Conservation (phyloP, 176 grass and related monocot species). For the Cymbopogon citratus region DNA sequence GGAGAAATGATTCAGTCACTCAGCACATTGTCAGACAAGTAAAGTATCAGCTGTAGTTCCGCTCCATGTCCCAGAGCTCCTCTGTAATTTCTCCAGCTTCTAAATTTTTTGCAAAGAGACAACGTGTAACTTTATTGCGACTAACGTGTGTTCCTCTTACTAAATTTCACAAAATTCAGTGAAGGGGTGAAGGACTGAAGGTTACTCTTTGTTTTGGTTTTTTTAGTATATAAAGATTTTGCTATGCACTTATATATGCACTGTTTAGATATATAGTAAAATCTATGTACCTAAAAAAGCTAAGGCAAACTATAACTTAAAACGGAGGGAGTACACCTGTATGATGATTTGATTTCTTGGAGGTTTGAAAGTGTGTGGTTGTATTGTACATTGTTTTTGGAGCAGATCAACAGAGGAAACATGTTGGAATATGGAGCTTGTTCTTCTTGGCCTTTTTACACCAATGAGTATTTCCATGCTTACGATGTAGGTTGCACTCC, state of each 20-base stretch:
- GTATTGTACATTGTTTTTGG: too few species aligned
- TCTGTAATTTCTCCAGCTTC: conserved; percentile 23
- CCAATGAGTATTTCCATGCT: too few species aligned
- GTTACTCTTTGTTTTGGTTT: too few species aligned
- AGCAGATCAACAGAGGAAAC: too few species aligned
- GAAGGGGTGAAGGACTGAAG: background rate
- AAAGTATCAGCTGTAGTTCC: conserved; percentile 12
- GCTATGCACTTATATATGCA: too few species aligned
- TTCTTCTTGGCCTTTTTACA: too few species aligned
- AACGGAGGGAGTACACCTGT: background rate
- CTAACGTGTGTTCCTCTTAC: background rate
- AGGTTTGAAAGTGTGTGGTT: background rate
- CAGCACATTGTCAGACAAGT: background rate
- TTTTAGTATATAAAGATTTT: too few species aligned
- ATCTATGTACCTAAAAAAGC: too few species aligned
- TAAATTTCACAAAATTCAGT: background rate
- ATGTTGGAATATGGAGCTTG: too few species aligned
- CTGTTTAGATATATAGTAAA: too few species aligned
- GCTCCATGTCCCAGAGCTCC: background rate
- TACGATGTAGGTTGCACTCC: too few species aligned
- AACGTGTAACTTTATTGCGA: conserved; percentile 13
- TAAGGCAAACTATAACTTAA: too few species aligned
- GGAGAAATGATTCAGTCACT: conserved; percentile 1
- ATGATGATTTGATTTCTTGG: background rate
- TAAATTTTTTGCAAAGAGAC: conserved; percentile 2